Conservation (phyloP, 2,329 filamentous ascomycete genomes). For the Lachnellula subtilissima region DNA sequence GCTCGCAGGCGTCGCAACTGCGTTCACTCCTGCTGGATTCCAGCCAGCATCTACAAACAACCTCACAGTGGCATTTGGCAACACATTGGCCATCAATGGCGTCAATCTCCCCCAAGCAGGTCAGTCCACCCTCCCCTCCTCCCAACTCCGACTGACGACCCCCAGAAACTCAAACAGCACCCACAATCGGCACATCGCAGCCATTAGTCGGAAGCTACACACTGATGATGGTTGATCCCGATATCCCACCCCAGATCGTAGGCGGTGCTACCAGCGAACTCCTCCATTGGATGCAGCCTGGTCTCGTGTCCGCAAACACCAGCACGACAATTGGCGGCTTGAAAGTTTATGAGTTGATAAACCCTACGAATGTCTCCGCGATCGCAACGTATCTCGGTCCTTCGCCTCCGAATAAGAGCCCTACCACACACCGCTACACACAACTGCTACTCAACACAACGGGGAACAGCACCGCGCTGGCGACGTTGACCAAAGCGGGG, state of each 20-base stretch:
- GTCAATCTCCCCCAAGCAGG: conserved; percentile 21
- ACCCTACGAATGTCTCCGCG: conserved; percentile 17
- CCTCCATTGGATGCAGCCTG: conserved; percentile 30
- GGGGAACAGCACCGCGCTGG: conserved; percentile 2
- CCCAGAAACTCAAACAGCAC: conserved; percentile 17
- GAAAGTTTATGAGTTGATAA: conserved; percentile 20
- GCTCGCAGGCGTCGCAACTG: conserved; percentile 23
- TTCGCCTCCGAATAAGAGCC: conserved; percentile 21
- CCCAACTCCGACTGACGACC: background rate
- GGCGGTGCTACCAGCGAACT: conserved; percentile 21
- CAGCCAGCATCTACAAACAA: conserved; percentile 20
- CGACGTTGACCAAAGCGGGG: conserved; percentile 6
- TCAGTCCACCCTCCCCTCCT: background rate
- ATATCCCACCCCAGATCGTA: conserved; percentile 21
- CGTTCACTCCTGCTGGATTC: conserved; percentile 26
- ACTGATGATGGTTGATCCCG: conserved; percentile 29
- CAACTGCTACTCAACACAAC: conserved; percentile 27
- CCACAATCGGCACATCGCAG: conserved; percentile 21
- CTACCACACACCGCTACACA: conserved; percentile 25
- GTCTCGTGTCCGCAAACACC: conserved; percentile 19
- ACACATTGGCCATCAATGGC: conserved; percentile 23
- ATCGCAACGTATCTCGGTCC: conserved; percentile 23
- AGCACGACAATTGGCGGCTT: conserved; percentile 20
- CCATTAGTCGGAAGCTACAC: conserved; percentile 24
- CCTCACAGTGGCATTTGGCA: conserved; percentile 24